Evolutionary conservation across 1,139 yeast genomes (phyloP).

Genomic region (Hanseniaspora gamundiae): DNA sequence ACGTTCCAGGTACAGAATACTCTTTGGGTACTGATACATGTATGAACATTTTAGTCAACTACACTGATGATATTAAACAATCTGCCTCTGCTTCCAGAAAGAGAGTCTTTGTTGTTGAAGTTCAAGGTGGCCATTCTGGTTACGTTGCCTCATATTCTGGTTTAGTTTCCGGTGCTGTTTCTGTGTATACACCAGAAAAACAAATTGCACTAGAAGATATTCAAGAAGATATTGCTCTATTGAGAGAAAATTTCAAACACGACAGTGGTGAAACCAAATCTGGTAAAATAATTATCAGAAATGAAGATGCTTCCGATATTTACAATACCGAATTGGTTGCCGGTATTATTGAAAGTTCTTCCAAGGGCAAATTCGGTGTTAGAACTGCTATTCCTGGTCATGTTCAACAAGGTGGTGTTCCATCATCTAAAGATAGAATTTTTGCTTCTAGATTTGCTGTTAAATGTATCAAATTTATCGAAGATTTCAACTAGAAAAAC

Average conservation of each 20-base stretch:
- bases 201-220: constrained; percentile 46
- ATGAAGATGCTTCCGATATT: constrained; percentile 74
- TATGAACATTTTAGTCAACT: constrained; percentile 58
- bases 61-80: constrained; percentile 70
- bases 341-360: constrained; percentile 68
- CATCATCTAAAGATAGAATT: constrained; percentile 90
- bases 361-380: constrained; percentile 69
- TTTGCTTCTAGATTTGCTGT: constrained; percentile 86
- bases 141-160: constrained; percentile 63
- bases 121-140: constrained; percentile 82
- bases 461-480: constrained; percentile 78
- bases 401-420: constrained; percentile 94
- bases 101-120: constrained; percentile 69
- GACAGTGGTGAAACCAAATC: constrained; percentile 52
- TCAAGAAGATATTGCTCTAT: constrained; percentile 47
- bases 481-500: constrained; percentile 33
- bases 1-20: constrained; percentile 77
- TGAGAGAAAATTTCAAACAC: constrained; percentile 43
- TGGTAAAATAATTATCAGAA: constrained; percentile 78
- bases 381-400: constrained; percentile 97
- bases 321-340: constrained; percentile 74
- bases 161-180: constrained; percentile 61
- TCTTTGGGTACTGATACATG: constrained; percentile 74
- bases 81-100: constrained; percentile 70
- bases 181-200: constrained; percentile 66